Percentiles rank a stretch among this genome's conserved stretches.
Conservation (phyloP, 2,329 filamentous ascomycete species). For the Huntiella savannae region DNA sequence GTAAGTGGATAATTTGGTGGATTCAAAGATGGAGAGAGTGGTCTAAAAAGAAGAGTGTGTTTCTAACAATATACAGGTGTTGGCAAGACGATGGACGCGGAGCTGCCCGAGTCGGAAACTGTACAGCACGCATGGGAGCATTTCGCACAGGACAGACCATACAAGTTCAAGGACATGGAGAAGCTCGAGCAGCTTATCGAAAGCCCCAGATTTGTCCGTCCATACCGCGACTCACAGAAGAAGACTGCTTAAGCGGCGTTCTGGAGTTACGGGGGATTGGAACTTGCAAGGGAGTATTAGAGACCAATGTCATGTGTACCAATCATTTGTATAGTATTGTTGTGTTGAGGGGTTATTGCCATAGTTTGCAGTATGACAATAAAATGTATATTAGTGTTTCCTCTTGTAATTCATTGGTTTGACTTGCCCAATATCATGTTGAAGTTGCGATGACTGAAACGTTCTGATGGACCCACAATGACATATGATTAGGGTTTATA, state of each 20-base stretch:
- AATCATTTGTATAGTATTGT: neutral
- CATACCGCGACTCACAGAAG: slow-evolving; percentile 7
- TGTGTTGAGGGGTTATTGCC: neutral
- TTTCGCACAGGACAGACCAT: slow-evolving; percentile 11
- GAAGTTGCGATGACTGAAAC: too few relatives aligned
- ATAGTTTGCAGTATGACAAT: neutral
- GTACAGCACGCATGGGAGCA: slow-evolving; percentile 8
- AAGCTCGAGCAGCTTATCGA: slow-evolving; percentile 9
- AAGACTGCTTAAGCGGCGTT: neutral
- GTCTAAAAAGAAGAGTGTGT: neutral
- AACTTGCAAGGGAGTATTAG: neutral
- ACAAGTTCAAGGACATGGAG: slow-evolving; percentile 10
- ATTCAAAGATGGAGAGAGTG: neutral
- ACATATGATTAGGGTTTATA: too few relatives aligned
- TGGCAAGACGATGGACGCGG: slow-evolving; percentile 10
- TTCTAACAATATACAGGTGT: slow-evolving; percentile 3
- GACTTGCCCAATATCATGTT: too few relatives aligned
- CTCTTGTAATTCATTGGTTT: neutral
- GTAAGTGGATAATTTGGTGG: slow-evolving; percentile 16
- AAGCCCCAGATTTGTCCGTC: slow-evolving; percentile 9
- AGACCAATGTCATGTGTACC: neutral
- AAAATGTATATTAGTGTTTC: neutral
- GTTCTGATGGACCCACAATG: too few relatives aligned
- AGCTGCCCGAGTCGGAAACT: slow-evolving; percentile 8
- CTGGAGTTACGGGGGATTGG: neutral